Conservation (phyloP, 306 rosid species). For the Cucurbita moschata region DNA sequence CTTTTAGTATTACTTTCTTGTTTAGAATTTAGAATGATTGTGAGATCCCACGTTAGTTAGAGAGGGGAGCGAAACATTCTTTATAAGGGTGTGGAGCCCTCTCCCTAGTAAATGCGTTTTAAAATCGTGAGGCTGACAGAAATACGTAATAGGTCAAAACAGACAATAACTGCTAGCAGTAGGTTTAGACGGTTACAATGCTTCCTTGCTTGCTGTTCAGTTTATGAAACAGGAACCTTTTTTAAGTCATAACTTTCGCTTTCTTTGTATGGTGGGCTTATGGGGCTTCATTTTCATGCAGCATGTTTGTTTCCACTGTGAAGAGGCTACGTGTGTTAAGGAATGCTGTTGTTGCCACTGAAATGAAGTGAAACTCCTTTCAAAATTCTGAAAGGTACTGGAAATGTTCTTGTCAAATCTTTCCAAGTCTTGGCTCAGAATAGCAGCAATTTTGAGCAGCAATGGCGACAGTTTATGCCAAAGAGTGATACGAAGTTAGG, state of each 20-base stretch:
- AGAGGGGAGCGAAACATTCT: no score
- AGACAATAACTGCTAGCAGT: no score
- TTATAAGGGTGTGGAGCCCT: no score
- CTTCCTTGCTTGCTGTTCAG: neutral
- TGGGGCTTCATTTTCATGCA: conserved; percentile 17
- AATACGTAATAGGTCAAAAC: no score
- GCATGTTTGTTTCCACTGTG: conserved; percentile 58
- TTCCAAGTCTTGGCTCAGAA: neutral
- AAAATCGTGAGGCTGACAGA: no score
- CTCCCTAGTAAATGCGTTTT: no score
- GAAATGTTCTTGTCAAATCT: neutral
- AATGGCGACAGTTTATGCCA: neutral
- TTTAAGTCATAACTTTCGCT: conserved; percentile 10
- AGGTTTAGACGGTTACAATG: neutral
- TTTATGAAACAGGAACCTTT: neutral
- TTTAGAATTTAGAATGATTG: neutral
- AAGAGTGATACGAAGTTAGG: neutral
- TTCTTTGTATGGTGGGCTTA: conserved; percentile 8
- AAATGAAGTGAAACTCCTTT: neutral
- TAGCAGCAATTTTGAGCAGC: conserved; percentile 1
- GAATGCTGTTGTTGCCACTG: conserved; percentile 19
- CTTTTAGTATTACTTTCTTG: neutral
- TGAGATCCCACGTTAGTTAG: no score
- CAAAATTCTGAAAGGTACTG: neutral
- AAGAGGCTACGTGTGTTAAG: conserved; percentile 47